phyloP scores from a whole-genome alignment of 345 rosid species.

The Theobroma cacao region DNA sequence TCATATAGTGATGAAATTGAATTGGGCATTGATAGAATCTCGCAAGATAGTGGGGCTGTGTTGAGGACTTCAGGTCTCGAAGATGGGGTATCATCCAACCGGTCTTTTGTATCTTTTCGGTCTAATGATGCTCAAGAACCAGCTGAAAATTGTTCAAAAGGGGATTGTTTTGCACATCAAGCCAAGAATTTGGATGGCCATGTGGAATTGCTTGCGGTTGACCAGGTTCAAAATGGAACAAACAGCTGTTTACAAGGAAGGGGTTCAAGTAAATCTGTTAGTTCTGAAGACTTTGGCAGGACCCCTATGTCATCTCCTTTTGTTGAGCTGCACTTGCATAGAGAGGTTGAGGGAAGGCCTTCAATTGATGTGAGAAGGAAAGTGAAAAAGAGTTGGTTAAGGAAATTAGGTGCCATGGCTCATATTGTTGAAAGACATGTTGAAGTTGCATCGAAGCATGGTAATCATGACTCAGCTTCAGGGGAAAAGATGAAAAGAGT shows the following conservation, averaged over 20 bases:
- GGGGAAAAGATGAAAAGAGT: slow-evolving; percentile 32
- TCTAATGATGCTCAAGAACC: slow-evolving; percentile 32
- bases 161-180: slow-evolving; percentile 17
- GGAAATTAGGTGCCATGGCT: slow-evolving; percentile 33
- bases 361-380: slow-evolving; percentile 26
- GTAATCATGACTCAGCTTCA: neutral
- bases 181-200: slow-evolving; percentile 41
- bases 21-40: slow-evolving; percentile 25
- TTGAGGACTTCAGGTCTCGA: slow-evolving; percentile 32
- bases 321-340: slow-evolving; percentile 16
- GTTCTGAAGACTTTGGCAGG: slow-evolving; percentile 48
- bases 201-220: slow-evolving; percentile 31
- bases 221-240: slow-evolving; percentile 24
- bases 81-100: slow-evolving; percentile 22
- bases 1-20: slow-evolving; percentile 16
- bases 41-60: slow-evolving; percentile 34
- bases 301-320: slow-evolving; percentile 30
- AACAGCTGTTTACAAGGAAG: slow-evolving; percentile 29
- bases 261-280: slow-evolving; percentile 38
- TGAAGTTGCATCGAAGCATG: slow-evolving; percentile 16
- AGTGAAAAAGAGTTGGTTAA: slow-evolving; percentile 40
- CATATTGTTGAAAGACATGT: slow-evolving; percentile 24
- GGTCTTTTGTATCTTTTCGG: slow-evolving; percentile 27
- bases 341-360: neutral
- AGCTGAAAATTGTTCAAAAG: slow-evolving; percentile 17